phyloP scores from a whole-genome alignment of 2,329 filamentous ascomycete genomes.

The Emergomyces pasteurianus region DNA sequence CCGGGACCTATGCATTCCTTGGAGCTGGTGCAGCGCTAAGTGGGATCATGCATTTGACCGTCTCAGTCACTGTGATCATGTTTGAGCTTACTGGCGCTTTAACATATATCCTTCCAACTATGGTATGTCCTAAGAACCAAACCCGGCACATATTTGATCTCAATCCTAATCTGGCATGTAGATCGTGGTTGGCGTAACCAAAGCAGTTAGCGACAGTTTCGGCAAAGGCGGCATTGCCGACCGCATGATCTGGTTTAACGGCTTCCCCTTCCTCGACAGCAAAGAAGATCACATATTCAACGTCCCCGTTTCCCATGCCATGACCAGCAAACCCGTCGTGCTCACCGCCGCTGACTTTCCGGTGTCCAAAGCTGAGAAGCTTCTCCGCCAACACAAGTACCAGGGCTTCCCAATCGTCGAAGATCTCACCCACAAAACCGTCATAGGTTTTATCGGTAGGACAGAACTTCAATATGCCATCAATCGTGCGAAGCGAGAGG shows the following conservation, averaged over 20 bases:
- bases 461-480: constrained; percentile 88
- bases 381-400: constrained; percentile 67
- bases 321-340: constrained; percentile 65
- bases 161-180: constrained; percentile 15
- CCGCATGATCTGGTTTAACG: constrained; percentile 97
- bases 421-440: constrained; percentile 53
- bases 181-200: constrained; percentile 94
- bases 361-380: constrained; percentile 61
- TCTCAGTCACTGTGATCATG: constrained; percentile 98
- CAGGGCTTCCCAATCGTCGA: constrained; percentile 91
- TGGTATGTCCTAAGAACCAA: constrained; percentile 40
- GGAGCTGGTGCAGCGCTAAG: constrained; percentile 83
- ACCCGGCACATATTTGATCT: not conserved
- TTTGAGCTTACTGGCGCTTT: constrained; percentile 96
- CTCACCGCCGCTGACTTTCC: constrained; percentile 64
- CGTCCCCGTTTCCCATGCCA: constrained; percentile 80
- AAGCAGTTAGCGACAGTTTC: constrained; percentile 79
- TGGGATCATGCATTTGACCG: constrained; percentile 96
- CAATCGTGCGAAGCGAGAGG: constrained; percentile 61
- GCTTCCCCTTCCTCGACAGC: constrained; percentile 90
- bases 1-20: constrained; percentile 91
- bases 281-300: constrained; percentile 97
- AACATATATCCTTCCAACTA: constrained; percentile 93
- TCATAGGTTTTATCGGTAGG: constrained; percentile 84
- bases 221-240: constrained; percentile 96